phyloP scores from a whole-genome alignment of 768 basidiomycete genomes.

The Dioszegia hungarica region DNA sequence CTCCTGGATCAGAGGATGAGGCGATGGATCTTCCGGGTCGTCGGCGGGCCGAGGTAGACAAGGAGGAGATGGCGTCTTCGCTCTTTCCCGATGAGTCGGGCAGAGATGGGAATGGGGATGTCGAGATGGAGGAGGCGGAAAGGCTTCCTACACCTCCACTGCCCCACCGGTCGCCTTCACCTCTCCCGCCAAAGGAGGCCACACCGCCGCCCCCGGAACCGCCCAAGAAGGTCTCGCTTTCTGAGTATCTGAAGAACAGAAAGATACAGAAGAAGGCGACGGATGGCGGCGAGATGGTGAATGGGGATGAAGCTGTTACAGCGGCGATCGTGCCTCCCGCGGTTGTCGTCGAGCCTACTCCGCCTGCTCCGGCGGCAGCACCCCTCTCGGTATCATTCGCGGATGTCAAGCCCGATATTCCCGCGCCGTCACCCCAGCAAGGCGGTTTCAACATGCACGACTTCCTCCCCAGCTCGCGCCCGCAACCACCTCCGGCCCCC shows the following conservation, averaged over 20 bases:
- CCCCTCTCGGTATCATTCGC: neutral
- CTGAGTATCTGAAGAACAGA: conserved; percentile 33
- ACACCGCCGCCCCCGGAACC: conserved; percentile 30
- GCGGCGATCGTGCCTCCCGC: neutral
- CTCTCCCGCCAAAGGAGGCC: conserved; percentile 12
- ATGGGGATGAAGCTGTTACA: neutral
- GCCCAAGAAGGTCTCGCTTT: conserved; percentile 31
- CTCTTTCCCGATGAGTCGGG: conserved; percentile 59
- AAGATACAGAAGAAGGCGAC: conserved; percentile 30
- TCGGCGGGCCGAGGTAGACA: neutral
- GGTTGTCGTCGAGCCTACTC: neutral
- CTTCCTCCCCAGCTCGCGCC: conserved; percentile 4
- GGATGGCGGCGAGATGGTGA: neutral
- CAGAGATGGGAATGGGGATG: conserved; percentile 88
- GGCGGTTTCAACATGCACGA: conserved; percentile 2
- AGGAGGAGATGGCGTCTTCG: neutral
- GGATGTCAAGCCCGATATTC: neutral
- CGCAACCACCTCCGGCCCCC: neutral
- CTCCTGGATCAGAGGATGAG: conserved; percentile 21
- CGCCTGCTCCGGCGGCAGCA: neutral
- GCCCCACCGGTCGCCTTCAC: too few relatives aligned
- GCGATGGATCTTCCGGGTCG: conserved; percentile 6
- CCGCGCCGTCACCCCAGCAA: neutral
- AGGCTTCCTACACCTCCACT: neutral
- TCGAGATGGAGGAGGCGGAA: conserved; percentile 77